Base-by-base conservation (phyloP, 2,329 filamentous ascomycete species). In the Ophiostoma sp. region DNA sequence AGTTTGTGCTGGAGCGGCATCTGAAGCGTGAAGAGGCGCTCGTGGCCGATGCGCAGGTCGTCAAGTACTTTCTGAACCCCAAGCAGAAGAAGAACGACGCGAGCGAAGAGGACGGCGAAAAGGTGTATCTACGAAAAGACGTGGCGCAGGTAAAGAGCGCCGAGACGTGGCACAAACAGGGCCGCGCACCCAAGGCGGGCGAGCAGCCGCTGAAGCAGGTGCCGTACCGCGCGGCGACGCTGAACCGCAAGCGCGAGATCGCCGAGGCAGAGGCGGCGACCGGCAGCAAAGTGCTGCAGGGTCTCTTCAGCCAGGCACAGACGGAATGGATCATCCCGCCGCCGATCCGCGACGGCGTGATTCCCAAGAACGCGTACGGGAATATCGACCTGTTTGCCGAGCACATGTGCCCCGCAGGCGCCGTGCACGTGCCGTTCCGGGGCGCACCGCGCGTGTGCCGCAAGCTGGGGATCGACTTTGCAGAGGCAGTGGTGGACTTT, bases 101-200 rank as follows among this genome's bases (percentile, higher is more conserved):
- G 1, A 41, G 12, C 4, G 67, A 27, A 5, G n/a, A 3, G 11
- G 45, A 36, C 12, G 47, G 14, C 6, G 92, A 97, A 76, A 88
- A 91, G 0, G 92, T 98, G 0, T 98, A 87, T 75, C 84, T 84
- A 0, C 88, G 94, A 45, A 84, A 85, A 67, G 93, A 98, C 72
- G 87, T 98, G 0, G 87, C 93, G 2, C 83, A 85, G 52, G 96
- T 96, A 76, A 93, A 97, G 77, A 96, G 92, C 41, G 90, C 91
- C 1, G 95, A 99, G 76, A 97, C 92, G 1, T 99, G 95, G 95
- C 95, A 98, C 76, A 97, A 97, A 76, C 94, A 97, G 81, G 95
- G 95, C 0, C 86, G 94, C 11, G 89, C 88, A 40, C 87, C 95
- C 3, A 84, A 85, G 40, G 75, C 82, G 0, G 92, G 91, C 3